Percentiles rank a stretch among this genome's conserved stretches.
Evolutionary conservation across 768 basidiomycete genomes (phyloP).

Genomic region (Kwoniella mangroviensis): DNA sequence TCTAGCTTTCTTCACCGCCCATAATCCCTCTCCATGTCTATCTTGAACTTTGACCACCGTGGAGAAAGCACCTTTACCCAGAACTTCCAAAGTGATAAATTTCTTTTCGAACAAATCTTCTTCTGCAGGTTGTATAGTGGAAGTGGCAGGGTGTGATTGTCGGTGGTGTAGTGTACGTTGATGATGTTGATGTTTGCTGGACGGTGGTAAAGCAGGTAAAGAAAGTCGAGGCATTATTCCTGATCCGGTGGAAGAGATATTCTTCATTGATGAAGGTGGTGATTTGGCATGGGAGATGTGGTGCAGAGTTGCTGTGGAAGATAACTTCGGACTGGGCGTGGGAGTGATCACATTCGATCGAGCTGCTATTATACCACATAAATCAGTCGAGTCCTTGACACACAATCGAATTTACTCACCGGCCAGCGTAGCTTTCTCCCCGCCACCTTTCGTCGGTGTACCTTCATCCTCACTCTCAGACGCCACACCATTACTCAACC

Average conservation of each 20-base stretch:
- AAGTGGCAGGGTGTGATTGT: slow-evolving; percentile 41
- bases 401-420: slow-evolving; percentile 26
- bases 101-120: slow-evolving; percentile 70
- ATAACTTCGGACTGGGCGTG: slow-evolving; percentile 25
- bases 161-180: slow-evolving; percentile 46
- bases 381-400: background rate
- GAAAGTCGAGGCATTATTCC: slow-evolving; percentile 47
- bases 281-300: slow-evolving; percentile 1
- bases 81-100: slow-evolving; percentile 79
- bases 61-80: slow-evolving; percentile 93
- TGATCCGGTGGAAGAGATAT: slow-evolving; percentile 12
- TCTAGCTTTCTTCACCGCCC: slow-evolving; percentile 92
- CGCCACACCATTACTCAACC: slow-evolving; percentile 40
- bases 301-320: slow-evolving; percentile 2
- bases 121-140: slow-evolving; percentile 25
- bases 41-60: slow-evolving; percentile 69
- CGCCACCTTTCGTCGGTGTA: slow-evolving; percentile 53
- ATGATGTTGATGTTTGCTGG: slow-evolving; percentile 38
- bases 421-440: slow-evolving; percentile 31
- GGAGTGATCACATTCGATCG: slow-evolving; percentile 27
- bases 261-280: slow-evolving; percentile 13
- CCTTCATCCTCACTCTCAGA: slow-evolving; percentile 53
- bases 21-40: slow-evolving; percentile 64
- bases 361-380: background rate
- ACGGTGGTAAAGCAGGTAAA: slow-evolving; percentile 43